phyloP scores from a whole-genome alignment of 352 stramenopile genomes.

The Pythium chondricola region DNA sequence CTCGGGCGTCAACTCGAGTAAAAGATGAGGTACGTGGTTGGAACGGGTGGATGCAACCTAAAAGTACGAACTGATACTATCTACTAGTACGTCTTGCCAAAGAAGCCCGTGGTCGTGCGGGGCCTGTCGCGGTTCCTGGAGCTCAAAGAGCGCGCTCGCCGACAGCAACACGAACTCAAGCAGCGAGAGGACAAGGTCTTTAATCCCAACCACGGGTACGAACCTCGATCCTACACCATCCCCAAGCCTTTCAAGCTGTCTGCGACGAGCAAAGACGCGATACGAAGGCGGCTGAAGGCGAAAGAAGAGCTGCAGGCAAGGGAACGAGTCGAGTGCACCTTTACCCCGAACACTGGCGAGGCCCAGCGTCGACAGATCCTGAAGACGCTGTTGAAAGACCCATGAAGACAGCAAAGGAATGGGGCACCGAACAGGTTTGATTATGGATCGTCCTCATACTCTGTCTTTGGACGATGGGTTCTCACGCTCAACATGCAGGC shows the following conservation, averaged over 20 bases:
- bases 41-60: too few relatives aligned
- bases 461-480: too few relatives aligned
- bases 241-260: constrained; percentile 74
- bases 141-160: constrained; percentile 58
- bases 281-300: constrained; percentile 33
- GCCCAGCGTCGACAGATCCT: constrained; percentile 44
- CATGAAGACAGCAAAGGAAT: too few relatives aligned
- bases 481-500: too few relatives aligned
- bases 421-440: too few relatives aligned
- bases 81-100: not conserved
- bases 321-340: constrained; percentile 57
- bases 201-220: constrained; percentile 39
- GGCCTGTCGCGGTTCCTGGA: constrained; percentile 76
- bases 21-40: too few relatives aligned
- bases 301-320: constrained; percentile 43
- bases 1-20: too few relatives aligned
- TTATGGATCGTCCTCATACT: too few relatives aligned
- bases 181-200: constrained; percentile 64
- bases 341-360: constrained; percentile 49
- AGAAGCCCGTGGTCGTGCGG: constrained; percentile 61
- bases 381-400: constrained; percentile 5
- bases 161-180: constrained; percentile 55
- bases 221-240: constrained; percentile 68
- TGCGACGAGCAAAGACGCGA: constrained; percentile 44
- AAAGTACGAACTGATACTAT: not conserved